Base-by-base conservation (phyloP, 2,329 filamentous ascomycete genomes). In the Fonsecaea multimorphosa region DNA sequence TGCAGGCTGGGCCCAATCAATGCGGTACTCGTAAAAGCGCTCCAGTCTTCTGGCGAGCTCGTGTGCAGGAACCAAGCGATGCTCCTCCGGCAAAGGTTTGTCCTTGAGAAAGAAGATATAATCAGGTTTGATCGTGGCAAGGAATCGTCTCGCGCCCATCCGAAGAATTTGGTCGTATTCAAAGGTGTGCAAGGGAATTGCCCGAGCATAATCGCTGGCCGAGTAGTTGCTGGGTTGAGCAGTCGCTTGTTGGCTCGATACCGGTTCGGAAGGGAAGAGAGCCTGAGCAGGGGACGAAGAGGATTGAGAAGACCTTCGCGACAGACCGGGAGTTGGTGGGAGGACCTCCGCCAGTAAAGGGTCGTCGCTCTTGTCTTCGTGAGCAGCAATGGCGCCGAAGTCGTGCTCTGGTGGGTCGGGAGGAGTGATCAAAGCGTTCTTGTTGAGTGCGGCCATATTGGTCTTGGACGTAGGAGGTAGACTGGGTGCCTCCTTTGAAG, bases 261-360 rank as follows among this genome's bases (percentile, higher is more conserved):
- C 44, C 8, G 44, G 44, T 49, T 49, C 44, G 8, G 44, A 12
- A 12, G 11, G 19, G n/a, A 49, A 38, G 53, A 56, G 53, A 8
- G 22, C 53, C 8, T 49, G 44, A 16, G 32, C 24, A 12, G 51
- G 16, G 14, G 14, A 32, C 11, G 27, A 34, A 2, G 51, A 54
- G 31, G 51, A 54, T 32, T 54, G 51, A 32, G 51, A 54, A 19
- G 51, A 31, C n/a, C 27, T 54, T 54, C 51, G 51, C 16, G 51
- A 54, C 51, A 54, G 12, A 8, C 11, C 16, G 51, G 31, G 51
- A n/a, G 31, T 54, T 22, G 51, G 51, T 6, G 51, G 31, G 5
- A 34, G 51, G 12, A 31, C 19, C 8, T n/a, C 51, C 27, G 16
- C 51, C 27, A 34, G 16, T 14, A 54, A 27, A 16, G 44, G 44